phyloP scores from a whole-genome alignment of 164 flowering plant species.

The Stephania yunnanensis region DNA sequence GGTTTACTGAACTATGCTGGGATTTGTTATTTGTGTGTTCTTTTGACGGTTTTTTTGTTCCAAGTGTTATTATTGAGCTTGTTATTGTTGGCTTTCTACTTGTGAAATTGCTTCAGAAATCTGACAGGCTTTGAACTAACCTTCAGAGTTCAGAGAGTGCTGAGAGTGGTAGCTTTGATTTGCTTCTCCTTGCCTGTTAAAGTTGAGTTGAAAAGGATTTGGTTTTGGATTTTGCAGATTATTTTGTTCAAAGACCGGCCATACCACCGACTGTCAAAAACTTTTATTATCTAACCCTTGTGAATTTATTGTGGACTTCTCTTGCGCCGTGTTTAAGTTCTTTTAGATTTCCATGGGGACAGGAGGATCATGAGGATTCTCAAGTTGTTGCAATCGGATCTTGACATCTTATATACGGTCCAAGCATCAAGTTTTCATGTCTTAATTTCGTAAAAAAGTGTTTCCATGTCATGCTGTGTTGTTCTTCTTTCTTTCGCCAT shows the following conservation, averaged over 20 bases:
- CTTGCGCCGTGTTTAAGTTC: not conserved
- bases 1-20: not conserved
- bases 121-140: slow-evolving; percentile 15
- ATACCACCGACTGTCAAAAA: slow-evolving; percentile 8
- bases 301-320: not conserved
- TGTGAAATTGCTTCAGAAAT: slow-evolving; percentile 8
- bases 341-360: slow-evolving; percentile 1
- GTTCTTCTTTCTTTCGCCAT: not conserved
- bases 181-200: slow-evolving; percentile 4
- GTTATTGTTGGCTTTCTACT: slow-evolving; percentile 1
- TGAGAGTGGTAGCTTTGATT: not conserved
- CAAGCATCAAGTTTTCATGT: not conserved
- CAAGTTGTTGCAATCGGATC: not conserved
- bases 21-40: not conserved
- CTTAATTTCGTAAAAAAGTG: not conserved
- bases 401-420: not conserved
- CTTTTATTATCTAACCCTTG: not conserved
- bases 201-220: slow-evolving; percentile 1
- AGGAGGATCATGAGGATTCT: not conserved
- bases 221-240: slow-evolving; percentile 6
- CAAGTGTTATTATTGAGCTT: slow-evolving; percentile 1
- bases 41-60: slow-evolving; percentile 5
- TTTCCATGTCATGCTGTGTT: not conserved
- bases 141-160: not conserved
- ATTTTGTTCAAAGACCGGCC: not conserved